phyloP scores from a whole-genome alignment of 2,329 filamentous ascomycete species.

The Diaporthe nobilis region DNA sequence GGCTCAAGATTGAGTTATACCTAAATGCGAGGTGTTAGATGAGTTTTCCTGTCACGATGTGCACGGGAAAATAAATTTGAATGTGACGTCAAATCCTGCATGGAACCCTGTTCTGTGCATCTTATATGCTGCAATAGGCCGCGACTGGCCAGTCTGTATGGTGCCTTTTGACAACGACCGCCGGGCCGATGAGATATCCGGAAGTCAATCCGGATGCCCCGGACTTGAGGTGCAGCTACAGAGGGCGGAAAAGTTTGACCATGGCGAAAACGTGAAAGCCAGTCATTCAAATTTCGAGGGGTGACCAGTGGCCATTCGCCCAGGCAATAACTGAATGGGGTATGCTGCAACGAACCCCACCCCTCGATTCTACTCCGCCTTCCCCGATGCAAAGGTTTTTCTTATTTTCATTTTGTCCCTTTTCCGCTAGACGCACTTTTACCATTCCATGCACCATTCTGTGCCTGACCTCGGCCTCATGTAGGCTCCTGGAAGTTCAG shows the following conservation, averaged over 20 bases:
- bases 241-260: background rate
- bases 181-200: conserved; percentile 1
- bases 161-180: background rate
- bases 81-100: background rate
- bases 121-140: background rate
- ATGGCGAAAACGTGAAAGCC: background rate
- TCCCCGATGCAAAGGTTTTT: background rate
- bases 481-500: background rate
- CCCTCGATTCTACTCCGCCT: too few species aligned
- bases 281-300: too few species aligned
- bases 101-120: background rate
- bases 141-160: background rate
- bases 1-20: background rate
- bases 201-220: background rate
- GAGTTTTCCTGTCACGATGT: background rate
- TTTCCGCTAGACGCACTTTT: background rate
- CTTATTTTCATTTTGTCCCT: too few species aligned
- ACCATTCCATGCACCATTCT: background rate
- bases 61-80: background rate
- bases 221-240: background rate
- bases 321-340: background rate
- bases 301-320: background rate
- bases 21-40: background rate
- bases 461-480: background rate
- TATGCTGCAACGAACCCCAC: background rate